Evolutionary conservation across 768 basidiomycete genomes (phyloP).

Genomic region (Trametes cingulata): DNA sequence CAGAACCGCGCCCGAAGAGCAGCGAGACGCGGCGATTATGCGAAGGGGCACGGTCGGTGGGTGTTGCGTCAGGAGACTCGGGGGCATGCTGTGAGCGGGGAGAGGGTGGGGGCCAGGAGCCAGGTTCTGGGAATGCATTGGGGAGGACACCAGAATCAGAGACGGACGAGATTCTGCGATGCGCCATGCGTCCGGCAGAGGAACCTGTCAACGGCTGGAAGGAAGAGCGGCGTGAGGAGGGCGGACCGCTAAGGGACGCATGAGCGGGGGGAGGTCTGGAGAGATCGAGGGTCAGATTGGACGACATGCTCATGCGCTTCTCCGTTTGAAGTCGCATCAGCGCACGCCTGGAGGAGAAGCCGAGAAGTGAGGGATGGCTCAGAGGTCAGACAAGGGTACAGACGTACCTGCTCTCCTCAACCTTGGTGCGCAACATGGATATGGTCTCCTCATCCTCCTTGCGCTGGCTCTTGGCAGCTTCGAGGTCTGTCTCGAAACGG

Average conservation of each 20-base stretch:
- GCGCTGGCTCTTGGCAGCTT: conserved; percentile 39
- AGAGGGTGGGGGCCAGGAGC: conserved; percentile 20
- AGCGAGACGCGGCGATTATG: conserved; percentile 47
- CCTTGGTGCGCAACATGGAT: conserved; percentile 71
- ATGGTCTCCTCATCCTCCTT: conserved; percentile 81
- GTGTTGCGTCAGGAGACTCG: conserved; percentile 18
- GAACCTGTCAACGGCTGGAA: conserved; percentile 73
- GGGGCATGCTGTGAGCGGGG: conserved; percentile 13
- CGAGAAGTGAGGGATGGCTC: background rate
- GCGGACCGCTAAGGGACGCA: conserved; percentile 41
- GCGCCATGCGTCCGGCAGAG: conserved; percentile 45
- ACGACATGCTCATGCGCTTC: conserved; percentile 59
- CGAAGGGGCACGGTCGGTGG: conserved; percentile 7
- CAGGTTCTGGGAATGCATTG: conserved; percentile 32
- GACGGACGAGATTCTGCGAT: conserved; percentile 74
- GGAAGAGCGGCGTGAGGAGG: conserved; percentile 68
- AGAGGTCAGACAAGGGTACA: background rate
- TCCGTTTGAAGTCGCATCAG: conserved; percentile 87
- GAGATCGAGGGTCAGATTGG: conserved; percentile 53
- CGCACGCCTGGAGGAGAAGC: conserved; percentile 55
- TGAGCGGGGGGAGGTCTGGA: conserved; percentile 44
- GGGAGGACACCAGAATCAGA: conserved; percentile 54
- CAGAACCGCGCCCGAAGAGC: conserved; percentile 52
- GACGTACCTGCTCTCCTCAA: conserved; percentile 81
- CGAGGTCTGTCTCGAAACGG: conserved; percentile 56